Evolutionary conservation across 2,329 filamentous ascomycete species (phyloP).

Genomic region (Didymella glomerata): DNA sequence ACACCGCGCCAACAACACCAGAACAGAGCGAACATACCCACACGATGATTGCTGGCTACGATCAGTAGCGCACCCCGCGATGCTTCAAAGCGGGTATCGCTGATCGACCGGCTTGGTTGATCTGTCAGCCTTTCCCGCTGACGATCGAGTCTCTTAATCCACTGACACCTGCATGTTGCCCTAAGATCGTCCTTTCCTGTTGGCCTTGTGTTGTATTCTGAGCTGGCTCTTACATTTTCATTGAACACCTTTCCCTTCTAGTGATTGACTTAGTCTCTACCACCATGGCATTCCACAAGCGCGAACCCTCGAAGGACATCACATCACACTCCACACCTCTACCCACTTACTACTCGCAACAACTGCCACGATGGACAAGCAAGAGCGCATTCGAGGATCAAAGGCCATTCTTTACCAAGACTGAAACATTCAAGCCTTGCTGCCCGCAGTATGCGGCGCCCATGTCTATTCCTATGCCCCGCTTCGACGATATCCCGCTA

Average conservation of each 20-base stretch:
- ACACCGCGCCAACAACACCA: slow-evolving; percentile 18
- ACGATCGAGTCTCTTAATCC: neutral
- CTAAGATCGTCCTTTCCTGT: neutral
- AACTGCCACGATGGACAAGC: slow-evolving; percentile 19
- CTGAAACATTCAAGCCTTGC: slow-evolving; percentile 22
- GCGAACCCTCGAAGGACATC: slow-evolving; percentile 28
- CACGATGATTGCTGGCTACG: slow-evolving; percentile 4
- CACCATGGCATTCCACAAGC: slow-evolving; percentile 23
- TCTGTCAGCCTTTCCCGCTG: slow-evolving; percentile 5
- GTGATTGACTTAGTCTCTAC: neutral
- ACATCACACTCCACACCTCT: slow-evolving; percentile 30
- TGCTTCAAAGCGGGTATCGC: slow-evolving; percentile 3
- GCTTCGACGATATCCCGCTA: slow-evolving; percentile 21
- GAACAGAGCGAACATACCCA: slow-evolving; percentile 1
- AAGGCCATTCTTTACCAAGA: slow-evolving; percentile 9
- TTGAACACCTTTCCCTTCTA: neutral
- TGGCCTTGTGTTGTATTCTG: neutral
- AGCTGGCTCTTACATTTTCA: slow-evolving; percentile 7
- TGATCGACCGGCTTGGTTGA: slow-evolving; percentile 9
- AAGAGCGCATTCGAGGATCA: slow-evolving; percentile 23
- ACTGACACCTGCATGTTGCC: neutral
- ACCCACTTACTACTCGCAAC: slow-evolving; percentile 34
- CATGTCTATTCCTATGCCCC: slow-evolving; percentile 3
- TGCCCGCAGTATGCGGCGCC: slow-evolving; percentile 21
- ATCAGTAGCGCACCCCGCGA: slow-evolving; percentile 3